Evolutionary conservation across 2,329 filamentous ascomycete species (phyloP), one percentile per base, ranked within the genome.

Genomic region (Ploettnerulaceae sp.): DNA sequence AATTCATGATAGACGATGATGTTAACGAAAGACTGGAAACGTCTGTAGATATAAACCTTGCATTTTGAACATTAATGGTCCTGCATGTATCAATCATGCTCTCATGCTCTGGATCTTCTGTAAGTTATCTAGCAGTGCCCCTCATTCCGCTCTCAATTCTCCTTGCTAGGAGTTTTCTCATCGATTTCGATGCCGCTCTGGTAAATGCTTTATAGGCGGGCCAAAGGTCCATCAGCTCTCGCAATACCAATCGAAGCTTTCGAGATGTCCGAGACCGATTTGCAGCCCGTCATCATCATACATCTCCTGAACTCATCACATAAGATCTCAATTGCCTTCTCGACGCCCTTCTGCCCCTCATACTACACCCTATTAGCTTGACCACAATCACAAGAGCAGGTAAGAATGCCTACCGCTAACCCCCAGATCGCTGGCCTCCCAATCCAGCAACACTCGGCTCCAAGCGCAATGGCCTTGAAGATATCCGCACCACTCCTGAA

Each of bases 351-450:
- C 60, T 82, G 76, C 14, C 79, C 78, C 64, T 74, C 75, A 45
- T 79, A 78, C 29, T 53, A 28, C 3, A 20, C 29, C 18, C 4
- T 2, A n/a, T 53, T 33, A 53, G 44, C 32, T 26, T 18, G 8
- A 11, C 9, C 15, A 3, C n/a, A 8, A 31, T 11, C 7, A 5
- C 12, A 20, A 34, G 11, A 7, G n/a, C n/a, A 5, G 5, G 14
- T 29, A 7, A 20, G 11, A 17, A 14, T 9, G 15, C 50, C 14
- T 48, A 49, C 47, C 1, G 71, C 71, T n/a, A 82, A 57, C 0
- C 73, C 77, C 72, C 75, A 82, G 17, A 83, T 68, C 69, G 75
- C 81, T 3, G 81, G 68, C 2, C 79, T 62, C 0, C 79, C 79
- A 1, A 83, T 67, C 49, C 81, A 79, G 25, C 80, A 76, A 52